Evolutionary conservation across 2,329 filamentous ascomycete genomes (phyloP), one percentile per base, ranked within the genome.

Genomic region (Eurotiales sp.): DNA sequence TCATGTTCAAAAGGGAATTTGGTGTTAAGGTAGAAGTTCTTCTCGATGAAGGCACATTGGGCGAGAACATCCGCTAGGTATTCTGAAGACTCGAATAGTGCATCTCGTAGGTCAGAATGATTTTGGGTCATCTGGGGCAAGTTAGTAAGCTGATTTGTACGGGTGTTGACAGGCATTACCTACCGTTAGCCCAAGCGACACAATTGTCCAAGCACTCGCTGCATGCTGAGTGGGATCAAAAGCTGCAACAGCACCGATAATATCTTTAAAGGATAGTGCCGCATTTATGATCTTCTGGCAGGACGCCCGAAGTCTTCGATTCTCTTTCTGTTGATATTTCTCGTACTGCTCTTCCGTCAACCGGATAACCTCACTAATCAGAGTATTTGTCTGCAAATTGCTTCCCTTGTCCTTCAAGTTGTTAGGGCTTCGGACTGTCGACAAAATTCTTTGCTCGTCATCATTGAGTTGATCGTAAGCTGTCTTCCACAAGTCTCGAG

Each of bases 121-220:
- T 57, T 61, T 46, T 57, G 30, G 2, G 42, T 19, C 44, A 59
- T 56, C 58, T 59, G 2, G n/a, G n/a, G n/a, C n/a, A n/a, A n/a
- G n/a, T n/a, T n/a, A n/a, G n/a, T n/a, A n/a, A n/a, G n/a, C n/a
- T n/a, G n/a, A n/a, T n/a, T n/a, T n/a, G n/a, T n/a, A n/a, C n/a
- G n/a, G n/a, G n/a, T n/a, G n/a, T n/a, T n/a, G n/a, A n/a, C n/a
- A n/a, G n/a, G n/a, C n/a, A n/a, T n/a, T n/a, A 48, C 45, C 34
- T 41, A 58, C 56, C 4, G 45, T 61, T 17, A 61, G 44, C 27
- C 57, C 52, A 47, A 61, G 46, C 12, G 50, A 59, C 0, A 61
- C 53, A 12, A 59, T 25, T 19, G 45, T 39, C 57, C 53, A 61
- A 12, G 49, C 56, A 49, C 53, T 54, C 27, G 55, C 34, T 43